phyloP scores from a whole-genome alignment of 129 eudicot species.

The Tanacetum coccineum region DNA sequence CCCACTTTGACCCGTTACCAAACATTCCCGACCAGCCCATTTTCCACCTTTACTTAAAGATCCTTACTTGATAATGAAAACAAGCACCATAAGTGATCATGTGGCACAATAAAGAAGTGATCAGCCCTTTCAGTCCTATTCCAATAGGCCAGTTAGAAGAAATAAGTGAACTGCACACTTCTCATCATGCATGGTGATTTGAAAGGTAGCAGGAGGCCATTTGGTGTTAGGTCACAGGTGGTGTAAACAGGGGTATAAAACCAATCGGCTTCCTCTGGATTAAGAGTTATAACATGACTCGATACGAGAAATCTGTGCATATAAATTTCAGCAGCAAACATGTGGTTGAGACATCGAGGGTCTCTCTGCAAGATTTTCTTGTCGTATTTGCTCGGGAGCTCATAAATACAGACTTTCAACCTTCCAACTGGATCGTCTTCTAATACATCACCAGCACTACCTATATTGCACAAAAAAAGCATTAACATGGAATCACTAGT shows the following conservation, averaged over 20 bases:
- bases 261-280: conserved; percentile 92
- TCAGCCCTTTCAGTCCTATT: conserved; percentile 87
- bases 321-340: conserved; percentile 87
- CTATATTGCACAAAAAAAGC: no score
- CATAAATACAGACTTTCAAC: conserved; percentile 55
- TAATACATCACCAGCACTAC: no score
- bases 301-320: conserved; percentile 86
- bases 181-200: conserved; percentile 92
- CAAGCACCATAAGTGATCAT: conserved; percentile 91
- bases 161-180: conserved; percentile 77
- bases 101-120: conserved; percentile 82
- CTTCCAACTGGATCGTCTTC: no score
- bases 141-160: conserved; percentile 97
- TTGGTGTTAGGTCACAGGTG: conserved; percentile 85
- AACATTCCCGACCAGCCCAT: background rate
- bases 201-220: conserved; percentile 84
- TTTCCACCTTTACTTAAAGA: background rate
- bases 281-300: conserved; percentile 73
- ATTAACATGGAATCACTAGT: no score
- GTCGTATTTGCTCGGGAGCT: conserved; percentile 91
- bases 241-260: conserved; percentile 75
- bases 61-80: conserved; percentile 71
- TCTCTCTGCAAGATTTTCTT: conserved; percentile 77
- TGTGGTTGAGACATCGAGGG: conserved; percentile 78
- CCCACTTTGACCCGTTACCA: background rate